Evolutionary conservation across 345 rosid genomes (phyloP), one percentile per base, ranked within the genome.

Genomic region (Moringa oleifera): DNA sequence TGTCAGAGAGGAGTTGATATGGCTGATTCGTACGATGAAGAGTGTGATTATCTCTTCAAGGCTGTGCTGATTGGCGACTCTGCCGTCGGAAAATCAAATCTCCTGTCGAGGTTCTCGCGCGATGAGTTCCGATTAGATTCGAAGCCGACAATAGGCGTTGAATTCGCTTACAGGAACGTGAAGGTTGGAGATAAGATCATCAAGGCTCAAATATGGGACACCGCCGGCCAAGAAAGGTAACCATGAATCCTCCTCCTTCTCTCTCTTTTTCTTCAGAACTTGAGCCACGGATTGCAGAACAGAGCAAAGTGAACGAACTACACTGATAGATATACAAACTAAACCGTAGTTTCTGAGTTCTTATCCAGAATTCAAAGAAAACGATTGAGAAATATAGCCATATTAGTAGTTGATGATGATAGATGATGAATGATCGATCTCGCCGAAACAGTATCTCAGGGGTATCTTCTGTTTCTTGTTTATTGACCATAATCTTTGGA

Each of bases 181-280:
- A 73, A 56, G 23, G 80, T 90, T 6, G 85, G 65, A 4, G 93
- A 80, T 28, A 90, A 90, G 75, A 76, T 85, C 74, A 81, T 90
- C 83, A 90, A 85, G 53, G 87, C 95, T 68, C 97, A 90, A 64
- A 80, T 90, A 59, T 90, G 97, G 97, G 97, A 90, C 70, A 90
- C 97, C 5, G 97, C 97, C 49, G 95, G 97, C 25, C 95, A 90
- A 73, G 97, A 90, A 82, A 85, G 97, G 97, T 90, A 6, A 19
- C 15, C 51, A 28, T 8, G 0, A 16, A 0, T 23, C 25, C 25
- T 36, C 21, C 9, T 50, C 10, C 8, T 20, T 25, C 0, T 18
- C 12, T 11, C 13, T 41, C 12, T 7, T 11, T 41, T 31, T n/a
- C n/a, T n/a, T n/a, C n/a, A n/a, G n/a, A n/a, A n/a, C n/a, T n/a